Base-by-base conservation (phyloP, 441 rosid genomes). In the Bruguiera hainesii region DNA sequence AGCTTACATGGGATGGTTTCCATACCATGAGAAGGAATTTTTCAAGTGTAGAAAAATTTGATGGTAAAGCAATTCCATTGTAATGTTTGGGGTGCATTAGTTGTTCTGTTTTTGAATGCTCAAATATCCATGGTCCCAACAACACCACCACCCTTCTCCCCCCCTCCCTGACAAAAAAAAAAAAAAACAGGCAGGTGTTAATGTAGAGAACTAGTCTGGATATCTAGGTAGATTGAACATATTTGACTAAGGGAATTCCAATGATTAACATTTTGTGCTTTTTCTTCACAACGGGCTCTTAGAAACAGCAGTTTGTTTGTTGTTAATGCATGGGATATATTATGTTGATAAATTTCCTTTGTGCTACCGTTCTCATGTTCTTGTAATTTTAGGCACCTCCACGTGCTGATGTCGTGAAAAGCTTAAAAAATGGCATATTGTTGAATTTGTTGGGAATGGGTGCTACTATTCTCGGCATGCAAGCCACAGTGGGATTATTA, bases 381-480 rank as follows among this genome's bases (percentile, higher is more conserved):
- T 63, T 59, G 46, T 23, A 61, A 35, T 81, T 78, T 63, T 81
- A 93, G 98, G 99, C 98, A 21, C 99, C 97, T n/a, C 91, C 98
- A 5, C 99, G 99, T 50, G 93, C 93, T 76, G 98, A 93, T 78
- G 98, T 90, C 55, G 98, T 96, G 74, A 96, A 81, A 84, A 77
- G 97, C 76, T 81, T 90, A 76, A 90, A 86, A 77, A 92, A 86
- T 46, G 95, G 98, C 69, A 89, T 96, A 31, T 64, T 75, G 46
- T 71, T 96, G 76, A 96, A 96, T 80, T 74, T 96, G 63, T 64
- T 96, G 61, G 98, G 98, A 63, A 88, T 96, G 99, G 99, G 93
- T 20, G 92, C 97, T 58, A 89, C 97, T n/a, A 71, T 96, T 69
- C 89, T 96, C 58, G 99, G 97, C 56, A 84, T 96, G 97, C 98